These are phyloP conservation scores for Pholiota adiposa DNA, from an alignment of 1,284 basidiomycete species.

Conservation along the genomic window DNA sequence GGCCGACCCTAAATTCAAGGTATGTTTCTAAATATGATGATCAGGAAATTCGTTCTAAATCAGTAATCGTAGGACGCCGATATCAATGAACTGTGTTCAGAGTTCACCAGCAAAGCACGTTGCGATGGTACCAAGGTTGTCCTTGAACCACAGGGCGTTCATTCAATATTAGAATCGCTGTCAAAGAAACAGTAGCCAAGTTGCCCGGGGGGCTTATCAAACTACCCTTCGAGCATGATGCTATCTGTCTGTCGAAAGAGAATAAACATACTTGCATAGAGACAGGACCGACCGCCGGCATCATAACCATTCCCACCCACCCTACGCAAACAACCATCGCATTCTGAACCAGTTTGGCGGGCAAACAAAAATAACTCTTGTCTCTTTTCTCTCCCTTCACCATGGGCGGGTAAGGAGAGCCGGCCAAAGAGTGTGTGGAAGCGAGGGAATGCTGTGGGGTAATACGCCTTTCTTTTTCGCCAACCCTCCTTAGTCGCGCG, in stretches of 20 bases:
- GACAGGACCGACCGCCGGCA: neutral
- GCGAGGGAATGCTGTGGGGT: neutral
- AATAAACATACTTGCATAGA: neutral
- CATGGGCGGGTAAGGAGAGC: no score
- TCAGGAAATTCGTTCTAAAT: conserved; percentile 5
- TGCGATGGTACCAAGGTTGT: conserved; percentile 84
- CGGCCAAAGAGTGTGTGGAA: neutral
- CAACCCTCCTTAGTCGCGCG: neutral
- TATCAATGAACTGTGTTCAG: conserved; percentile 73
- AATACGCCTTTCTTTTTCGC: neutral
- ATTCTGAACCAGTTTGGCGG: neutral
- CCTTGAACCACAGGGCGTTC: conserved; percentile 69
- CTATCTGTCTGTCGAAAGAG: conserved; percentile 3
- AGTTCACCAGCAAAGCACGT: conserved; percentile 77
- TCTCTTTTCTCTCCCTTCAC: neutral
- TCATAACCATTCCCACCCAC: neutral
- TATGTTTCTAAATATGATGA: conserved; percentile 38
- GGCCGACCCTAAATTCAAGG: conserved; percentile 73
- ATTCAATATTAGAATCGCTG: conserved; percentile 66
- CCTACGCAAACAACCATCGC: neutral
- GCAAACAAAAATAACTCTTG: neutral
- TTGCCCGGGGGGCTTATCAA: neutral
- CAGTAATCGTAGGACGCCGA: conserved; percentile 60
- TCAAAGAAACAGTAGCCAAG: conserved; percentile 31
- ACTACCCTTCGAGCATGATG: neutral